Conservation (phyloP, 1,284 basidiomycete species). For the Meira miltonrushii region DNA sequence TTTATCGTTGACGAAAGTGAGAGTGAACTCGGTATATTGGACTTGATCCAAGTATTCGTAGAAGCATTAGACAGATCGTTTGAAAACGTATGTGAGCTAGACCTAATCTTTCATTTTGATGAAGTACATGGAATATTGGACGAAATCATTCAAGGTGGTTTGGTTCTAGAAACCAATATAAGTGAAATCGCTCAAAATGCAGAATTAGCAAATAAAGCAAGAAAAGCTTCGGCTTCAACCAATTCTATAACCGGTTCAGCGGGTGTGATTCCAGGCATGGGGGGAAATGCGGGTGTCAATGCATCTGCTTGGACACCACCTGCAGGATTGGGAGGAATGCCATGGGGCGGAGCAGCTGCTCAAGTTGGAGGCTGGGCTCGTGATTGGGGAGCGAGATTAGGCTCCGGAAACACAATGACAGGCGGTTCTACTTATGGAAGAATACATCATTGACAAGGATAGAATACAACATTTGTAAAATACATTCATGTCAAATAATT, state of each 20-base stretch:
- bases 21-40: slow-evolving; percentile 90
- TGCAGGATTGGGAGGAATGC: slow-evolving; percentile 3
- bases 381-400: neutral
- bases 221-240: slow-evolving; percentile 9
- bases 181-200: slow-evolving; percentile 77
- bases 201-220: slow-evolving; percentile 54
- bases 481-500: too few species aligned
- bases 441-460: too few species aligned
- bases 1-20: slow-evolving; percentile 93
- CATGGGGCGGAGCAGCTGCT: slow-evolving; percentile 7
- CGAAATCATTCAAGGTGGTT: slow-evolving; percentile 92
- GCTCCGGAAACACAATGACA: too few species aligned
- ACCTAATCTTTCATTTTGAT: slow-evolving; percentile 97
- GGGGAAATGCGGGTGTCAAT: neutral
- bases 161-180: slow-evolving; percentile 96
- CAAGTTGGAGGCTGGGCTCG: slow-evolving; percentile 10
- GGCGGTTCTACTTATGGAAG: too few species aligned
- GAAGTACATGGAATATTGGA: slow-evolving; percentile 91
- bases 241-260: neutral
- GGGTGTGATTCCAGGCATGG: neutral
- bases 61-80: slow-evolving; percentile 92
- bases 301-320: neutral
- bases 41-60: slow-evolving; percentile 97
- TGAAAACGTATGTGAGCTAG: slow-evolving; percentile 97
- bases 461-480: too few species aligned